Conservation (phyloP, 2,329 filamentous ascomycete genomes). For the Fusarium virguliforme region DNA sequence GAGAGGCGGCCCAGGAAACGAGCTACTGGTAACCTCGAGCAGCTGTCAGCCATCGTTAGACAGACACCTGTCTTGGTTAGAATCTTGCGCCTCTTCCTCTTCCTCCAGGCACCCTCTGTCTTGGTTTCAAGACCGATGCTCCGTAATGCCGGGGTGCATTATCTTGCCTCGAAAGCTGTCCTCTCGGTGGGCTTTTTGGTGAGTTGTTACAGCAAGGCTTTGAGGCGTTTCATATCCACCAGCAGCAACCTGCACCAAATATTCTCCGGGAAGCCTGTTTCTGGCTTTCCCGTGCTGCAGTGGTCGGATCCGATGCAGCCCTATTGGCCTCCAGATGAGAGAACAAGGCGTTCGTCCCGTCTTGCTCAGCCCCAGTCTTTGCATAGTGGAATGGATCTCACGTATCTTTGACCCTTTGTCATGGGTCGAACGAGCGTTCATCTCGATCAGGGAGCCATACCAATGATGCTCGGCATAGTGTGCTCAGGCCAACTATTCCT, state of each 20-base stretch:
- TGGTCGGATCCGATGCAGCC: slow-evolving; percentile 7
- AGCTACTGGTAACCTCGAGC: slow-evolving; percentile 10
- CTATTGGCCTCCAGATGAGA: not conserved
- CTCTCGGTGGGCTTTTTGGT: not conserved
- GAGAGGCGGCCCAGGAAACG: slow-evolving; percentile 13
- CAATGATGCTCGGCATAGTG: not conserved
- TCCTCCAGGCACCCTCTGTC: slow-evolving; percentile 2
- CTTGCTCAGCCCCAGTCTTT: slow-evolving; percentile 10
- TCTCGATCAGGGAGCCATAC: not conserved
- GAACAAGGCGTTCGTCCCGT: slow-evolving; percentile 8
- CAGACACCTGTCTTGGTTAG: slow-evolving; percentile 11
- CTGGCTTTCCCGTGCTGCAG: not conserved
- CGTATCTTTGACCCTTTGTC: not conserved
- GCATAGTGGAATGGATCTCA: not conserved
- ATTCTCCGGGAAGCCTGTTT: not conserved
- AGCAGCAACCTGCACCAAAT: not conserved
- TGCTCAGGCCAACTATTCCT: slow-evolving; percentile 13
- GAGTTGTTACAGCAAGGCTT: not conserved
- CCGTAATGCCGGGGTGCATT: slow-evolving; percentile 19
- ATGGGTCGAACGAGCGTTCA: not conserved
- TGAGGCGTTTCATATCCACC: not conserved
- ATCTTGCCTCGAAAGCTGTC: slow-evolving; percentile 9
- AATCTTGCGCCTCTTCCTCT: slow-evolving; percentile 1
- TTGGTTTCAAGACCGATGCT: slow-evolving; percentile 4
- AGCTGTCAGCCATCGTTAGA: slow-evolving; percentile 10